Evolutionary conservation across 805 yeast species (phyloP).

Genomic region (Starmerella khaoyaiensis): DNA sequence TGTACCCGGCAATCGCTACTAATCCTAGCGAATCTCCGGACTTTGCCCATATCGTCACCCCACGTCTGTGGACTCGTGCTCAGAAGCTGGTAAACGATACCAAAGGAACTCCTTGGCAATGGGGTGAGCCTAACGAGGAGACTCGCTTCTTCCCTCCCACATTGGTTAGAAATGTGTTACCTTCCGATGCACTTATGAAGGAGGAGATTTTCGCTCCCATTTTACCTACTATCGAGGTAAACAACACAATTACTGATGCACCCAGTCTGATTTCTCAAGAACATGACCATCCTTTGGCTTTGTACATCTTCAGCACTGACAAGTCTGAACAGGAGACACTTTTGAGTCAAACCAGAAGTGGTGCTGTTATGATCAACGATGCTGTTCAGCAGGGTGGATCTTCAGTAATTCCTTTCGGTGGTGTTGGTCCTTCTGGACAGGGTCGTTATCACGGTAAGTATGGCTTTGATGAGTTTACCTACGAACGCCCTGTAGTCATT

Average conservation of each 20-base stretch:
- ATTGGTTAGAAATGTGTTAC: constrained; percentile 45
- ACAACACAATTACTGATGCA: constrained; percentile 24
- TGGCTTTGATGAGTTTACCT: constrained; percentile 63
- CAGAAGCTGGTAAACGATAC: constrained; percentile 30
- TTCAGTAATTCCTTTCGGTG: constrained; percentile 73
- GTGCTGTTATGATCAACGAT: constrained; percentile 60
- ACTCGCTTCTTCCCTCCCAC: constrained; percentile 59
- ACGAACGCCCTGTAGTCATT: constrained; percentile 51
- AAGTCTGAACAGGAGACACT: constrained; percentile 39
- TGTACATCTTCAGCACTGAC: constrained; percentile 50
- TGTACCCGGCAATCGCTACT: constrained; percentile 33
- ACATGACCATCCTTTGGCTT: constrained; percentile 71
- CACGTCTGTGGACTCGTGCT: constrained; percentile 40
- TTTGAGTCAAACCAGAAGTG: constrained; percentile 48
- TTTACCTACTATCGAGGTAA: constrained; percentile 54
- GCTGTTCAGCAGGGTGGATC: constrained; percentile 58
- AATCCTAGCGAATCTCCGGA: constrained; percentile 20
- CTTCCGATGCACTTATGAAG: constrained; percentile 60
- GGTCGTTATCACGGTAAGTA: constrained; percentile 71
- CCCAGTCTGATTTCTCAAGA: constrained; percentile 23
- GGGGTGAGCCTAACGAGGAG: constrained; percentile 26
- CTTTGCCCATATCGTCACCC: constrained; percentile 51
- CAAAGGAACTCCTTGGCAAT: constrained; percentile 22
- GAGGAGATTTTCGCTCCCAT: constrained; percentile 79
- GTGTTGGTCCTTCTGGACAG: constrained; percentile 70